Percentiles rank a stretch among this genome's conserved stretches.
Conservation (phyloP, 352 stramenopile species). For the Phytophthora kernoviae region DNA sequence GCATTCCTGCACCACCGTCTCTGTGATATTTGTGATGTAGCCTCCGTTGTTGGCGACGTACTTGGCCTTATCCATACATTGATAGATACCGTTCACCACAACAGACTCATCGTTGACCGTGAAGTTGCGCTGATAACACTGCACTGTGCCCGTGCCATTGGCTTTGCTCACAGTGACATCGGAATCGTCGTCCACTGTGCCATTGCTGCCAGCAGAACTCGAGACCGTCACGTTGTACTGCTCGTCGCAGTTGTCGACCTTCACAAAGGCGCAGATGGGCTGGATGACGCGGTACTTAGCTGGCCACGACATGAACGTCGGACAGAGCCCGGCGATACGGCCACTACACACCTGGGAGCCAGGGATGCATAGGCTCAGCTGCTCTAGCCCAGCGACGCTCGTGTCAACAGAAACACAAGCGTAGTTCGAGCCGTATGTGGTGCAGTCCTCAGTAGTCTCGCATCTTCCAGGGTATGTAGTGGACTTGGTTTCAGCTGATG, state of each 20-base stretch:
- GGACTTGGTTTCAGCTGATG: constrained; percentile 31
- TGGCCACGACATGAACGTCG: constrained; percentile 79
- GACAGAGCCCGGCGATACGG: constrained; percentile 61
- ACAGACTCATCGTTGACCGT: constrained; percentile 45
- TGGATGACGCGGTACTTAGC: constrained; percentile 69
- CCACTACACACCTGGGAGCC: constrained; percentile 59
- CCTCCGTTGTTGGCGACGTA: constrained; percentile 61
- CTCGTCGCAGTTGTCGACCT: constrained; percentile 67
- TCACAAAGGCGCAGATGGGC: constrained; percentile 71
- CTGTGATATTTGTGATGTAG: constrained; percentile 69
- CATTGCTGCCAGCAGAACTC: constrained; percentile 28
- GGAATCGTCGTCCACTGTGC: constrained; percentile 22
- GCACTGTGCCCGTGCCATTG: constrained; percentile 47
- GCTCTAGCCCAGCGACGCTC: constrained; percentile 54
- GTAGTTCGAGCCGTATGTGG: constrained; percentile 58
- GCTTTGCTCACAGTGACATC: constrained; percentile 22
- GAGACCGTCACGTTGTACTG: constrained; percentile 45
- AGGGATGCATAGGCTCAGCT: constrained; percentile 76
- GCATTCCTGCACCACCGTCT: constrained; percentile 54
- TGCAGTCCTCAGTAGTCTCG: constrained; percentile 52
- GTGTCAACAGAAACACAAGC: constrained; percentile 76
- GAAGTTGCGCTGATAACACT: constrained; percentile 78
- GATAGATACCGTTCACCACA: constrained; percentile 75
- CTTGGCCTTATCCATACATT: constrained; percentile 73
- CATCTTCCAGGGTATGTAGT: constrained; percentile 63